These are phyloP conservation scores for Plasmodium falciparum DNA, from an alignment of 169 alveolate genomes.

Conservation along the genomic window DNA sequence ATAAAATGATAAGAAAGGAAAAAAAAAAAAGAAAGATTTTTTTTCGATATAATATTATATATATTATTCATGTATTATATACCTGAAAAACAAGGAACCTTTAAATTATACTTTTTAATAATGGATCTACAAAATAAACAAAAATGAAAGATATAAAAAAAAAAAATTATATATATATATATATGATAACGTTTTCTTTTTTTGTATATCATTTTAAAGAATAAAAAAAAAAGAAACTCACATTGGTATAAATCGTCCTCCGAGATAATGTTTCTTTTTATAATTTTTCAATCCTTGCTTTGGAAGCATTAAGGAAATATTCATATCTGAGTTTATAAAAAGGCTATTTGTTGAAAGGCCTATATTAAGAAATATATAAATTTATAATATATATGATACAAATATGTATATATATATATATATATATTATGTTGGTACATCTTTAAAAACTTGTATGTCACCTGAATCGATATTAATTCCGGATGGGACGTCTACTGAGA, in stretches of 20 bases:
- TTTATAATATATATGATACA: background rate
- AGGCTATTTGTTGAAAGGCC: constrained; percentile 19
- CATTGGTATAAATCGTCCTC: constrained; percentile 68
- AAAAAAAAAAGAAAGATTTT: background rate
- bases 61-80: background rate
- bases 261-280: constrained; percentile 55
- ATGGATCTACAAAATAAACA: constrained; percentile 47
- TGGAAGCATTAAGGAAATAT: constrained; percentile 71
- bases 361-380: constrained; percentile 6
- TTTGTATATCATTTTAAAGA: background rate
- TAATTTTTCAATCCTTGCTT: constrained; percentile 59
- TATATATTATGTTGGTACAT: background rate
- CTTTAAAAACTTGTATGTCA: constrained; percentile 36
- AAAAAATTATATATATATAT: background rate
- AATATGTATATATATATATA: background rate
- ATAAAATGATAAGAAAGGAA: background rate
- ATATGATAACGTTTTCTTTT: background rate
- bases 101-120: constrained; percentile 51
- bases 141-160: background rate
- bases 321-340: constrained; percentile 48
- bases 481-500: constrained; percentile 93
- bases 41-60: too few relatives aligned
- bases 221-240: background rate
- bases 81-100: constrained; percentile 66
- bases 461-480: constrained; percentile 92